Evolutionary conservation across 306 rosid species (phyloP), one percentile per base, ranked within the genome.

Genomic region (Acacia melanoxylon): DNA sequence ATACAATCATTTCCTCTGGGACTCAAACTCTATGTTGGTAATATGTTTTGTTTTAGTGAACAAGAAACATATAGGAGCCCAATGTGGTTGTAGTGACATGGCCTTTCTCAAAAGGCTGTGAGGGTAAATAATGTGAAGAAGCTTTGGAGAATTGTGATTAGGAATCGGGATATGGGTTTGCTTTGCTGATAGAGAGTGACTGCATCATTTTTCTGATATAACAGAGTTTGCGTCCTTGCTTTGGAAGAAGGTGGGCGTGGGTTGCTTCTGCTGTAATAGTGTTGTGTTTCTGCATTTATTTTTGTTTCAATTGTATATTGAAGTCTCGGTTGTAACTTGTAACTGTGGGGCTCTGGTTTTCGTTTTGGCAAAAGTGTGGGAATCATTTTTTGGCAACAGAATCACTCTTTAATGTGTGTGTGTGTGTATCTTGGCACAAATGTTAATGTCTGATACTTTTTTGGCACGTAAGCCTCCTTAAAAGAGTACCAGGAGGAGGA

Each of bases 381-480:
- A 51, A 51, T 51, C 48, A 16, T 16, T 15, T 51, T 51, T 20
- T 52, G 5, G 5, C 63, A n/a, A 58, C 14, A 58, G 49, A 44
- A 56, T 48, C 71, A 69, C 45, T 58, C 76, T 77, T 67, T 49
- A 35, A 44, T 20, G 2, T 45, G 2, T 45, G 3, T 46, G 0
- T 14, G 0, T 44, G 4, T 61, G 4, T 7, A 10, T 70, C n/a
- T n/a, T 69, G 8, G 27, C 62, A 0, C 9, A 22, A 22, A 58
- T 19, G 35, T 58, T 61, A 14, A 77, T 70, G 54, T 73, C 20
- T 59, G 54, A 17, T 48, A 66, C 87, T 83, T 85, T 63, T 84
- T 82, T n/a, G 85, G 52, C 37, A 66, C 51, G 37, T 24, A 88
- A 88, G 77, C 79, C 69, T 40, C 61, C 25, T 9, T 27, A n/a